Evolutionary conservation across 2,329 filamentous ascomycete genomes (phyloP), one percentile per base, ranked within the genome.

Genomic region (Pleoardoris graminearum): DNA sequence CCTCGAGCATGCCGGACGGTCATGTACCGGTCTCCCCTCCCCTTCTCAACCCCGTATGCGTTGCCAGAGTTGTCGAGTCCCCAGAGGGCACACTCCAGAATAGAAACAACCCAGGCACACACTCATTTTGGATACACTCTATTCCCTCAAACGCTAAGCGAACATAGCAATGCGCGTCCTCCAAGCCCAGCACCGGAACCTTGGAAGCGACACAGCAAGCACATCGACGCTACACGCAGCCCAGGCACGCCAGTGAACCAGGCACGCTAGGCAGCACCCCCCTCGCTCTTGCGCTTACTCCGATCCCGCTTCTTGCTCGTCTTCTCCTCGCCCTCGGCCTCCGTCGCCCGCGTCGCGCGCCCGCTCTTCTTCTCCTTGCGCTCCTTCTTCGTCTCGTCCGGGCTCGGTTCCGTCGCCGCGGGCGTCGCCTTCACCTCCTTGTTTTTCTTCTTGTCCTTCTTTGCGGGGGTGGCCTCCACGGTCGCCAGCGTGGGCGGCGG

Each of bases 261-360:
- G 32, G 7, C 30, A 14, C 48, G 58, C 30, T 62, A 69, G 22
- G 61, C 53, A 47, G 62, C 55, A 23, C 50, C 54, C 41, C 47
- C 66, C 56, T 71, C 69, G 54, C 61, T 63, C 67, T 72, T 72
- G 39, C 67, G 58, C 66, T 72, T 72, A 36, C 52, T 62, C 6
- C 68, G 59, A 36, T 71, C 68, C 5, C 68, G 59, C 66, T 71
- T 72, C 61, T 68, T 67, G 23, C 62, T 63, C 46, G 63, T 60
- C 57, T 70, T 66, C 29, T 68, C 55, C 29, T 55, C 66, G 29
- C 52, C 60, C 22, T 67, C 68, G 3, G 48, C 55, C 53, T 72
- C 72, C 3, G 60, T 61, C 48, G 72, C 71, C 27, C 68, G 59
- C 21, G 68, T 71, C 55, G 54, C 67, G 25, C 70, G 62, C 42